phyloP scores from a whole-genome alignment of 139 green algal genomes.

The Tetraselmis striata region DNA sequence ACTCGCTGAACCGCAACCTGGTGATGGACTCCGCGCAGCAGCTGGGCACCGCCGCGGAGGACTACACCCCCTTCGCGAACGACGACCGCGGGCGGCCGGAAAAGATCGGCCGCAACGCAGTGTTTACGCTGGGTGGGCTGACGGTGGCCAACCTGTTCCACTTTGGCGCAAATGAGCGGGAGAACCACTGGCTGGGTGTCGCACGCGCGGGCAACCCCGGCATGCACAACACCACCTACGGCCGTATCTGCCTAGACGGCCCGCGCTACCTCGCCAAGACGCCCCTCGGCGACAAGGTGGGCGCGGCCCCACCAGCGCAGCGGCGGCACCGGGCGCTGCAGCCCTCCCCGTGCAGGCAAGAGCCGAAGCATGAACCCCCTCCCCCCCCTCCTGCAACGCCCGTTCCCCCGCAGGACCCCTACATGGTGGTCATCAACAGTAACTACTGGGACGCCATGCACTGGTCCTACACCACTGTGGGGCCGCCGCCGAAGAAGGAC shows the following conservation, averaged over 20 bases:
- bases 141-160: neutral
- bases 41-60: neutral
- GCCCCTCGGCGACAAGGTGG: neutral
- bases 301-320: too few species aligned
- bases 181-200: neutral
- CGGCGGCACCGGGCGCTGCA: too few species aligned
- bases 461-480: neutral
- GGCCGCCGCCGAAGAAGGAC: neutral
- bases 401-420: too few species aligned
- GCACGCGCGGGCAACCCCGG: neutral
- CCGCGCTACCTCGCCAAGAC: neutral
- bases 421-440: neutral
- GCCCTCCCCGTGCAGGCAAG: too few species aligned
- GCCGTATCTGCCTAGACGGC: neutral
- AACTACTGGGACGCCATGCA: neutral
- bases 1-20: neutral
- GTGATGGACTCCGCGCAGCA: neutral
- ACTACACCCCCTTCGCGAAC: neutral
- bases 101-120: neutral
- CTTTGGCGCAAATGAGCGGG: neutral
- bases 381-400: too few species aligned
- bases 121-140: neutral
- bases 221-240: neutral
- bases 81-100: neutral
- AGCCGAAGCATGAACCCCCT: too few species aligned